These are phyloP conservation scores for Linnemannia schmuckeri DNA, from an alignment of 192 early-diverging fungal species.

Conservation along the genomic window DNA sequence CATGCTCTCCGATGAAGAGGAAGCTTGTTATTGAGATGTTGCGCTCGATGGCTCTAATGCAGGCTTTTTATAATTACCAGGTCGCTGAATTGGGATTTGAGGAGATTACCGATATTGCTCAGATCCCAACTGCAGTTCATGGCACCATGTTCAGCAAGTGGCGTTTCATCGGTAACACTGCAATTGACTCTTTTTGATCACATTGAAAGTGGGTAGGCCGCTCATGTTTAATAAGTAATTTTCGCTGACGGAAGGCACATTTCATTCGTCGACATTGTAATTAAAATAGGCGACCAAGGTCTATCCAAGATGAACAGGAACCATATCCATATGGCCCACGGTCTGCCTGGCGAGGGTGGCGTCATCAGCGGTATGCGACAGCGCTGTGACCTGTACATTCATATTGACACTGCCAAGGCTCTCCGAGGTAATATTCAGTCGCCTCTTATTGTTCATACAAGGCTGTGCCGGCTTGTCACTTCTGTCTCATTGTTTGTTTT, in stretches of 20 bases:
- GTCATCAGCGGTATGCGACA: slow-evolving; percentile 88
- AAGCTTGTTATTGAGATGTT: too few relatives aligned
- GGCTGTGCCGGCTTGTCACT: neutral
- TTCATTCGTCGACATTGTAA: neutral
- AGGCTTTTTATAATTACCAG: slow-evolving; percentile 17
- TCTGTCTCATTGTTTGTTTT: neutral
- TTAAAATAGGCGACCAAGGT: slow-evolving; percentile 64
- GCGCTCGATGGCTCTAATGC: neutral
- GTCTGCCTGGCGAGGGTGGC: slow-evolving; percentile 70
- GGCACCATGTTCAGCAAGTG: slow-evolving; percentile 73
- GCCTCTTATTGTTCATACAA: neutral
- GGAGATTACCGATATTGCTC: slow-evolving; percentile 58
- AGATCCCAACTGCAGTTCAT: slow-evolving; percentile 72
- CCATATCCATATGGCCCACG: slow-evolving; percentile 92
- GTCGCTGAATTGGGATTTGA: slow-evolving; percentile 62
- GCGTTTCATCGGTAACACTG: slow-evolving; percentile 65
- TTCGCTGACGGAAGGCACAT: neutral
- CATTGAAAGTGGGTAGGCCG: neutral
- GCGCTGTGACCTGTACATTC: slow-evolving; percentile 79
- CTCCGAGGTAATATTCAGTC: slow-evolving; percentile 64
- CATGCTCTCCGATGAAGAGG: too few relatives aligned
- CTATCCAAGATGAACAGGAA: slow-evolving; percentile 85
- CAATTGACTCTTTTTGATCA: neutral
- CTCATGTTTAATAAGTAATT: neutral
- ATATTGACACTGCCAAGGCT: slow-evolving; percentile 80